phyloP scores from a whole-genome alignment of 768 basidiomycete species.

The Lanmaoa rubissima region DNA sequence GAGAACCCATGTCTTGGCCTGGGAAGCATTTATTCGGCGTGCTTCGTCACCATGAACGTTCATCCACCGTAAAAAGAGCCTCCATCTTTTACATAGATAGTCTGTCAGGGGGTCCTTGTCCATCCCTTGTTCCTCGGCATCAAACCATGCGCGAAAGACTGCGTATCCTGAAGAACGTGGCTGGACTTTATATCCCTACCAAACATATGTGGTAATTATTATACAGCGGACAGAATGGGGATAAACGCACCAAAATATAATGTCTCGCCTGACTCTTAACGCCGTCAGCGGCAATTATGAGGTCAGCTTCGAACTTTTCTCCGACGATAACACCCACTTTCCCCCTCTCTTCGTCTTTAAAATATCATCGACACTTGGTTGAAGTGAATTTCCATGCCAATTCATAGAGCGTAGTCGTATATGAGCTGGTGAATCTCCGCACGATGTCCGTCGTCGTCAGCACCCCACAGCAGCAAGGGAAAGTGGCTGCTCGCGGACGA shows the following conservation, averaged over 20 bases:
- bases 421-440: conserved; percentile 24
- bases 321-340: conserved; percentile 16
- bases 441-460: conserved; percentile 29
- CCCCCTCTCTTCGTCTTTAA: conserved; percentile 12
- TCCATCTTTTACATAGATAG: conserved; percentile 7
- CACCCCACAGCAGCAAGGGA: conserved; percentile 12
- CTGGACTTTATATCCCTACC: conserved; percentile 16
- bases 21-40: neutral
- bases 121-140: conserved; percentile 15
- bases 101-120: conserved; percentile 17
- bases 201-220: neutral
- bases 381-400: conserved; percentile 21
- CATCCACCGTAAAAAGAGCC: conserved; percentile 17
- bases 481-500: conserved; percentile 17
- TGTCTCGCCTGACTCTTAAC: conserved; percentile 17
- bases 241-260: conserved; percentile 18
- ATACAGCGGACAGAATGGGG: neutral
- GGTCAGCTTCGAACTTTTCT: conserved; percentile 8
- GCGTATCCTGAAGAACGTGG: conserved; percentile 22
- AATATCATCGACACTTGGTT: conserved; percentile 18
- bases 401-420: conserved; percentile 17
- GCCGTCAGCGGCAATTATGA: conserved; percentile 28
- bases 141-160: conserved; percentile 26
- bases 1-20: conserved; percentile 17
- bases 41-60: neutral